Evolutionary conservation across 305 asterid genomes (phyloP).

Genomic region (Lippia alba): DNA sequence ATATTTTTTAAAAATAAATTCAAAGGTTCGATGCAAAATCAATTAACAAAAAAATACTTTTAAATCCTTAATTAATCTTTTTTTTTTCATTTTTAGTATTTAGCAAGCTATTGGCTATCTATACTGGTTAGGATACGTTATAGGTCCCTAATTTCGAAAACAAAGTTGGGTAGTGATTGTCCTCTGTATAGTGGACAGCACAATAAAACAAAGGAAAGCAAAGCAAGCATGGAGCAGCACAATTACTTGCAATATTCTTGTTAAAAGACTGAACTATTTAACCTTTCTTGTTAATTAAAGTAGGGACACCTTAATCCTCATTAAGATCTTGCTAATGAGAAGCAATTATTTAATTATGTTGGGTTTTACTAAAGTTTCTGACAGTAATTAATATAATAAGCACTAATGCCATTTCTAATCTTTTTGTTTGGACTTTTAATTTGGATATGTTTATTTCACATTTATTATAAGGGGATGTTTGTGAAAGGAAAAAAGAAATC

Average conservation of each 20-base stretch:
- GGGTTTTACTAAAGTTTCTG: too few relatives aligned
- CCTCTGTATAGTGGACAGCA: constrained; percentile 48
- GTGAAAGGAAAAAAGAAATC: too few relatives aligned
- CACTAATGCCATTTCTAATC: too few relatives aligned
- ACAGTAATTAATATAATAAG: too few relatives aligned
- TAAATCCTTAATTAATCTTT: background rate
- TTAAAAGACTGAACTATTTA: constrained; percentile 41
- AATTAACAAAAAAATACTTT: background rate
- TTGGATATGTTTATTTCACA: too few relatives aligned
- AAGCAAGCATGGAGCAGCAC: constrained; percentile 48
- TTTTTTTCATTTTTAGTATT: background rate
- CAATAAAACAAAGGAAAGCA: constrained; percentile 18
- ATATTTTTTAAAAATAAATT: too few relatives aligned
- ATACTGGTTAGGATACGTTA: constrained; percentile 9
- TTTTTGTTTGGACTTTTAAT: too few relatives aligned
- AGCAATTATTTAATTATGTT: background rate
- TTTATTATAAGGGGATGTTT: too few relatives aligned
- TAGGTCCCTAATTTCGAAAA: constrained; percentile 50
- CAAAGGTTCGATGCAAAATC: too few relatives aligned
- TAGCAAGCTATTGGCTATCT: background rate
- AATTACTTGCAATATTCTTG: constrained; percentile 30
- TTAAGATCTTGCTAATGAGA: constrained; percentile 41
- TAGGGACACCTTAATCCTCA: constrained; percentile 44
- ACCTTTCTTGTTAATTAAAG: constrained; percentile 48
- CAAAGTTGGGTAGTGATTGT: constrained; percentile 50